phyloP scores from a whole-genome alignment of 805 yeast genomes.

The Saccharomycopsis javanensis region DNA sequence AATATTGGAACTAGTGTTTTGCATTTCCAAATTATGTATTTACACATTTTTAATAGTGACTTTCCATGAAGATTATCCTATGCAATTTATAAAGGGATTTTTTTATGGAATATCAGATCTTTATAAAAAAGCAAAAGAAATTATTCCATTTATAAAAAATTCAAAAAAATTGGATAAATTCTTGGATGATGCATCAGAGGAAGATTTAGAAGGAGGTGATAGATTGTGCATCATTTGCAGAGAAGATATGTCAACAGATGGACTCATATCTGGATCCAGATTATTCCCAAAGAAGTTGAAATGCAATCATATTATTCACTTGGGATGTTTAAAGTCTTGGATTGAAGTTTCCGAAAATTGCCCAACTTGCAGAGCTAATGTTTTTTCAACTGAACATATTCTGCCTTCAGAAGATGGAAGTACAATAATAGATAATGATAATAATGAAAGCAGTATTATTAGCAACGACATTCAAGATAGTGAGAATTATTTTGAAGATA shows the following conservation, averaged over 20 bases:
- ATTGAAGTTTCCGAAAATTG: conserved; percentile 85
- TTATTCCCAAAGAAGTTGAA: conserved; percentile 61
- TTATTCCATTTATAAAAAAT: conserved; percentile 34
- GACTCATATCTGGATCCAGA: conserved; percentile 30
- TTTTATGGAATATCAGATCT: conserved; percentile 28
- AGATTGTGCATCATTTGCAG: conserved; percentile 79
- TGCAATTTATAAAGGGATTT: conserved; percentile 42
- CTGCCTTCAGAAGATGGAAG: not conserved
- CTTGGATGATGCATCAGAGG: conserved; percentile 51
- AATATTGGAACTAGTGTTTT: conserved; percentile 42
- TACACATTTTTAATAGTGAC: conserved; percentile 36
- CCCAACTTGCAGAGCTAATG: conserved; percentile 79
- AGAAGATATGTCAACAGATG: conserved; percentile 64
- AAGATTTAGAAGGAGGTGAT: conserved; percentile 53
- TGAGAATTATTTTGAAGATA: not conserved
- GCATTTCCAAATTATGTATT: conserved; percentile 37
- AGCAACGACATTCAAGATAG: not conserved
- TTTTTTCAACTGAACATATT: conserved; percentile 22
- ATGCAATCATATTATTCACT: conserved; percentile 84
- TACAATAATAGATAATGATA: conserved; percentile 16
- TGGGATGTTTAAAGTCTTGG: conserved; percentile 90
- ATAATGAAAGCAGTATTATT: conserved; percentile 4
- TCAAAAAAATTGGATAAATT: conserved; percentile 54
- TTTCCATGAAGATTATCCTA: conserved; percentile 37
- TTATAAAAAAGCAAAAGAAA: conserved; percentile 29